phyloP scores from a whole-genome alignment of 495 filamentous ascomycete genomes.

The Xeromyces bisporus region DNA sequence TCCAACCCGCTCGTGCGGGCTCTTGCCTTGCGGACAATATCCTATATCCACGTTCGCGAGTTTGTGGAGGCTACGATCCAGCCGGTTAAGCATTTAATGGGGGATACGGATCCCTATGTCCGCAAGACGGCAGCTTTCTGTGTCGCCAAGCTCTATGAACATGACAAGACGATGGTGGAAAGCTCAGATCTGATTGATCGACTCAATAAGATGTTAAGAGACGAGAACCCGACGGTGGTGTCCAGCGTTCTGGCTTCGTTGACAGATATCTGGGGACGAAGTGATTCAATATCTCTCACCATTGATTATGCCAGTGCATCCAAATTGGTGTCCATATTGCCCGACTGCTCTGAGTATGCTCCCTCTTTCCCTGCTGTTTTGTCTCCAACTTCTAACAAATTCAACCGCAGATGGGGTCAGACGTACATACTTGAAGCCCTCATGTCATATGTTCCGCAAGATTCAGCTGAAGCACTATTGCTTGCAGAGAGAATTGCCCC shows the following conservation, averaged over 20 bases:
- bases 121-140: slow-evolving; percentile 94
- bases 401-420: slow-evolving; percentile 72
- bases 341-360: slow-evolving; percentile 90
- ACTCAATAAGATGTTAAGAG: slow-evolving; percentile 74
- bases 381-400: slow-evolving; percentile 5
- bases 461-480: slow-evolving; percentile 67
- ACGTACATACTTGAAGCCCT: slow-evolving; percentile 96
- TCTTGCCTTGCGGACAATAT: slow-evolving; percentile 84
- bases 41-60: slow-evolving; percentile 92
- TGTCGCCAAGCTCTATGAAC: slow-evolving; percentile 95
- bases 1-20: slow-evolving; percentile 84
- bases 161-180: slow-evolving; percentile 83
- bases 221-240: slow-evolving; percentile 95
- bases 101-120: slow-evolving; percentile 86
- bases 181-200: slow-evolving; percentile 79
- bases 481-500: slow-evolving; percentile 89
- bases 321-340: slow-evolving; percentile 90
- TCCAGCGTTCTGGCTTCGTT: slow-evolving; percentile 81
- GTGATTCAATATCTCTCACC: slow-evolving; percentile 91
- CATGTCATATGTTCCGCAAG: slow-evolving; percentile 95
- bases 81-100: slow-evolving; percentile 66
- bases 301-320: slow-evolving; percentile 95
- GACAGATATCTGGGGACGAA: slow-evolving; percentile 98
- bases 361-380: slow-evolving; percentile 1
- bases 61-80: slow-evolving; percentile 84